Base-by-base conservation (phyloP, 495 filamentous ascomycete species). In the Trypethelium eluteriae region DNA sequence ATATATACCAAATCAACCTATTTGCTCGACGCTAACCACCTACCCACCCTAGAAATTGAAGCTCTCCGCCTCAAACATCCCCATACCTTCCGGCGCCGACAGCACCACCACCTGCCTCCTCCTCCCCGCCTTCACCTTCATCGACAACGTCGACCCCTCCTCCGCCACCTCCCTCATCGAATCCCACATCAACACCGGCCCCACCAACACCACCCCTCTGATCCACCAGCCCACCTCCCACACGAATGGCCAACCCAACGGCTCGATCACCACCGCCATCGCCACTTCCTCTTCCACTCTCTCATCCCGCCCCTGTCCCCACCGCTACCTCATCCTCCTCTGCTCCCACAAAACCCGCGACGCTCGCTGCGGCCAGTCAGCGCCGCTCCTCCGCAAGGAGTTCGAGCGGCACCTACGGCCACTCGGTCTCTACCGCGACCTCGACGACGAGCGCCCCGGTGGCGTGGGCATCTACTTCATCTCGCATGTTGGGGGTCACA, bases 401-500 rank as follows among this genome's bases (percentile, higher is more conserved):
- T 86, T 98, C 39, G 92, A 95, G 78, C 84, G 93, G 0, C 93
- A 98, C 72, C 81, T 98, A 57, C 88, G 92, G 2, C 86, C 89
- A 0, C 79, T 93, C 2, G 91, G 92, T 0, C 77, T 98, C 3
- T 92, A 89, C 75, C 87, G 95, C 34, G 94, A 98, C 73, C 77
- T 93, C 44, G 85, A 92, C 63, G 94, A 98, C 73, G 86, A 89
- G 75, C 76, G 94, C 49, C 88, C 91, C 0, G 93, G 93, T 16
- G 94, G 95, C 2, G 93, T 95, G 2, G 93, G 91, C 1, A 89
- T 98, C 63, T 93, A 97, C 72, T 98, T 98, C 74, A 92, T 98
- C 70, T 92, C 86, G 69, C 94, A 98, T 74, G 91, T 97, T 0
- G 94, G 94, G 11, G 94, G 94, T 0, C 94, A 98, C 74, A 95